Evolutionary conservation across 495 filamentous ascomycete genomes (phyloP).

Genomic region (Neurospora tetrasperma): DNA sequence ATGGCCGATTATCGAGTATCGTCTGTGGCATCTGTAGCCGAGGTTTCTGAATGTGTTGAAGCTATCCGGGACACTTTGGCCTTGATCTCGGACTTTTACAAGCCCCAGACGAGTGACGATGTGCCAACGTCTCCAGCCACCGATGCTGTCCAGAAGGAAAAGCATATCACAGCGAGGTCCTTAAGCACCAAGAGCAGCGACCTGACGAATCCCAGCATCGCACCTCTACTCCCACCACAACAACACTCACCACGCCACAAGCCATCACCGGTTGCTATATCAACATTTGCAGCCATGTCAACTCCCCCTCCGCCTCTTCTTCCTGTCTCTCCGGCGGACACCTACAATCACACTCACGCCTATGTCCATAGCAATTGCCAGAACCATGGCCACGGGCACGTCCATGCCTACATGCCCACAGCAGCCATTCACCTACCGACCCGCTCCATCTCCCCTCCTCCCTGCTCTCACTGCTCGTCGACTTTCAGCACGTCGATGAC

Average conservation of each 20-base stretch:
- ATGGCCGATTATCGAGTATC: slow-evolving; percentile 35
- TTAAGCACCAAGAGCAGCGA: neutral
- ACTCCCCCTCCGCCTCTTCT: neutral
- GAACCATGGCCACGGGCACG: neutral
- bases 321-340: neutral
- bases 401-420: neutral
- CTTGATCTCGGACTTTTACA: slow-evolving; percentile 26
- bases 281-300: neutral
- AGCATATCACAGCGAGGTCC: neutral
- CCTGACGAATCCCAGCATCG: neutral
- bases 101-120: slow-evolving; percentile 15
- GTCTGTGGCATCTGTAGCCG: slow-evolving; percentile 27
- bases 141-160: neutral
- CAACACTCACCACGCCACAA: neutral
- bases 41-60: slow-evolving; percentile 29
- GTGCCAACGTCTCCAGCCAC: neutral
- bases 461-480: neutral
- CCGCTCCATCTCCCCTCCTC: neutral
- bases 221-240: neutral
- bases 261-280: neutral
- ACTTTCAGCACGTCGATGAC: neutral
- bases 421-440: neutral
- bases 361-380: neutral
- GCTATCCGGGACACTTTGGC: slow-evolving; percentile 32
- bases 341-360: neutral